Base-by-base conservation (phyloP, 352 stramenopile genomes). In the Phytopythium cucurbitacearum region DNA sequence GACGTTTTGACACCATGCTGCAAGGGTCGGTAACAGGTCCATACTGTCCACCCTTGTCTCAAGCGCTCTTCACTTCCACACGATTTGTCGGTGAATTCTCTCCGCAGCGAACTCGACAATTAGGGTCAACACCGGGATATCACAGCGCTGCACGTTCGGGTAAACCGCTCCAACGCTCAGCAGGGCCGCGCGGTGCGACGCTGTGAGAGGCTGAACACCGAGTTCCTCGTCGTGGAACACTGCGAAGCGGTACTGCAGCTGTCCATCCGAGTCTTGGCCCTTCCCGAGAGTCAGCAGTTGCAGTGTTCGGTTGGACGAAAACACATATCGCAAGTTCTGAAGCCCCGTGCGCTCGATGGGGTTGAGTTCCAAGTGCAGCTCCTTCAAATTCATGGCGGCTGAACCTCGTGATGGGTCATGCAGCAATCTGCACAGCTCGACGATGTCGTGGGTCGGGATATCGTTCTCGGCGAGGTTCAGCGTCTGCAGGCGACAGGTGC, bases 401-500 rank as follows among this genome's bases (percentile, higher is more conserved):
- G 38, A 53, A 47, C 50, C 60, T 1, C 28, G 21, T 28, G 21
- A 4, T 8, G 32, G 15, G 39, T 61, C 54, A 12, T 53, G 34
- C 8, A 85, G 45, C 5, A 79, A 8, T 0, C 43, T 53, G 39
- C 67, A 67, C 1, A 82, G 54, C 1, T 56, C 42, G 37, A 62
- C 37, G 11, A 76, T 50, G 11, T 73, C 76, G 32, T 9, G 44
- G 15, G 51, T 37, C 33, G 42, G 55, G 21, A 85, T 59, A 11
- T 64, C 37, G 46, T 85, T 85, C 7, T 79, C 58, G 1, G 60
- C 48, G 12, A 74, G 45, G 32, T 81, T 66, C 3, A 85, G 57
- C 8, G 57, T 62, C 36, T 58, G 34, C 4, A 85, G 49, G 5
- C 36, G 42, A 36, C 67, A 80, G 5, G 43, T 32, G 1, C 48